These are phyloP conservation scores for Spiraea crenata DNA, from an alignment of 331 rosid genomes.

Conservation along the genomic window DNA sequence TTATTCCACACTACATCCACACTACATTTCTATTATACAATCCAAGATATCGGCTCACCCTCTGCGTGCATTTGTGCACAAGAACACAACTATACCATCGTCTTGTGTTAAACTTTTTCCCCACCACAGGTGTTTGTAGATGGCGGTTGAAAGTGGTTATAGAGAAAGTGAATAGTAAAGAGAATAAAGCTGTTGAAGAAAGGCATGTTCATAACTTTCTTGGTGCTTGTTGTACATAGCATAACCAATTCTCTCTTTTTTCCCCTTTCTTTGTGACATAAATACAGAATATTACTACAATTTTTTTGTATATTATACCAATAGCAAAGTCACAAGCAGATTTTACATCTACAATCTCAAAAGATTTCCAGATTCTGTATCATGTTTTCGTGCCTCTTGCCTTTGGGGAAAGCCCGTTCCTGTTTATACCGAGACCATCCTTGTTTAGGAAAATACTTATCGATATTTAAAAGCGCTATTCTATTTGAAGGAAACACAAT, in stretches of 20 bases:
- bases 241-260: not conserved
- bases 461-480: too few species aligned
- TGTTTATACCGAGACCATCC: too few species aligned
- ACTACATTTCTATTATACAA: conserved; percentile 1
- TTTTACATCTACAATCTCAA: not conserved
- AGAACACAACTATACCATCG: not conserved
- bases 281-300: conserved; percentile 6
- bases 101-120: not conserved
- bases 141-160: conserved; percentile 15
- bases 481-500: too few species aligned
- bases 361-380: not conserved
- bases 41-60: not conserved
- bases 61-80: conserved; percentile 12
- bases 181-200: conserved; percentile 5
- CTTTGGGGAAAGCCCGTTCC: too few species aligned
- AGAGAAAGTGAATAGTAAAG: not conserved
- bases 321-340: not conserved
- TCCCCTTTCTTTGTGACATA: not conserved
- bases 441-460: too few species aligned
- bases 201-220: not conserved
- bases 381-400: too few species aligned
- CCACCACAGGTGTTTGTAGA: conserved; percentile 4
- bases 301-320: not conserved
- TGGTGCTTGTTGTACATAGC: conserved; percentile 3
- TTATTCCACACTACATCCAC: conserved; percentile 7